Conservation (phyloP, 1,284 basidiomycete species). For the Rhodotorula mucilaginosa region DNA sequence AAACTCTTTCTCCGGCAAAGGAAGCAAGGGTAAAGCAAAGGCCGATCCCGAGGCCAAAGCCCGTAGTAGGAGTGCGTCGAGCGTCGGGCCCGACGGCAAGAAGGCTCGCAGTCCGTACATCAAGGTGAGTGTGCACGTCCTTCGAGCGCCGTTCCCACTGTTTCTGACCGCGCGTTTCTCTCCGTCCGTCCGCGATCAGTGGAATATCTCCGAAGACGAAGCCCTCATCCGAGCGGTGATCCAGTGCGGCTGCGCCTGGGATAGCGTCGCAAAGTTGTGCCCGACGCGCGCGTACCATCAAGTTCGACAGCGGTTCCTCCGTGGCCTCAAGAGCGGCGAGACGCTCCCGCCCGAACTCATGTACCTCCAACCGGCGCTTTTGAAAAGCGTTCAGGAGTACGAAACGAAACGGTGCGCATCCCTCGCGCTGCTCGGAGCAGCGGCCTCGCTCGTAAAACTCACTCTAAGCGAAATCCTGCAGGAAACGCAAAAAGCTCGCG, state of each 20-base stretch:
- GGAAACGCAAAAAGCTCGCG: constrained; percentile 7
- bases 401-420: constrained; percentile 19
- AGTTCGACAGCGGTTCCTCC: constrained; percentile 28
- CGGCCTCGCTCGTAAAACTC: not conserved
- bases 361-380: constrained; percentile 27
- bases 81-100: constrained; percentile 7
- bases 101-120: constrained; percentile 34
- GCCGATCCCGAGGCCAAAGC: not conserved
- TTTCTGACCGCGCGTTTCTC: not conserved
- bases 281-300: constrained; percentile 43
- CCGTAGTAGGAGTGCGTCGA: not conserved
- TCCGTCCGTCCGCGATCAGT: constrained; percentile 4
- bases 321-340: constrained; percentile 26
- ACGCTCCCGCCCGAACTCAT: constrained; percentile 30
- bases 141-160: too few relatives aligned
- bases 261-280: constrained; percentile 36
- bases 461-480: not conserved
- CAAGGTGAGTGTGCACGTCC: constrained; percentile 12
- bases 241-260: constrained; percentile 41
- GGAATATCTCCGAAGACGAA: constrained; percentile 41
- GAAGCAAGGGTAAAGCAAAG: too few relatives aligned
- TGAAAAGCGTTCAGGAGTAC: constrained; percentile 27
- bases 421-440: too few relatives aligned
- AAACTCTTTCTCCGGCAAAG: not conserved
- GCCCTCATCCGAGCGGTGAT: constrained; percentile 38